A percentile compares a stretch with the other conserved stretches of the same genome.
phyloP scores from a whole-genome alignment of 2,329 filamentous ascomycete genomes.

The Nemania diffusa region DNA sequence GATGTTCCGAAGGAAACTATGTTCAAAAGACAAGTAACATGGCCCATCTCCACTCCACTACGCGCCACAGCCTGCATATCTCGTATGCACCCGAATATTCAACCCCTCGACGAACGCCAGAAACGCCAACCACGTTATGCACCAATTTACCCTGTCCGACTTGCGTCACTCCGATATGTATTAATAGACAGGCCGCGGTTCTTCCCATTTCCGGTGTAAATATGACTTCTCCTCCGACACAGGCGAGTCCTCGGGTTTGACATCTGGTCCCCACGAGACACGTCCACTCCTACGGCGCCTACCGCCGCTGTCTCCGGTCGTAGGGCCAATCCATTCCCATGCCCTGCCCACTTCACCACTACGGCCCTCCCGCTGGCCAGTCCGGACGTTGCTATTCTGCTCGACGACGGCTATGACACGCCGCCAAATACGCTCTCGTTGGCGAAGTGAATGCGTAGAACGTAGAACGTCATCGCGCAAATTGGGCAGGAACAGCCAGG shows the following conservation, averaged over 20 bases:
- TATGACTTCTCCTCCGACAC: constrained; percentile 39
- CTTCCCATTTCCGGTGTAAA: constrained; percentile 54
- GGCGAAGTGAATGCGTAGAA: constrained; percentile 78
- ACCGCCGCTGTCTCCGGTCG: constrained; percentile 55
- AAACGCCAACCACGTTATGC: constrained; percentile 24
- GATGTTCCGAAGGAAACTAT: constrained; percentile 5
- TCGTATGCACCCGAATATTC: constrained; percentile 2
- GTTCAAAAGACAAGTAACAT: constrained; percentile 6
- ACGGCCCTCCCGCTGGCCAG: constrained; percentile 72
- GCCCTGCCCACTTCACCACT: constrained; percentile 73
- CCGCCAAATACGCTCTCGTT: constrained; percentile 85
- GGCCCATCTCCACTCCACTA: neutral
- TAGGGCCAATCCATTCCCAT: constrained; percentile 76
- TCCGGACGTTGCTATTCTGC: constrained; percentile 90
- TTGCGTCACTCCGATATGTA: neutral
- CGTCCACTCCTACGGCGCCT: constrained; percentile 63
- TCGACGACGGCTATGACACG: constrained; percentile 87
- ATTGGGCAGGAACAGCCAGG: constrained; percentile 87
- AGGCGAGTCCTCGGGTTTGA: constrained; percentile 50
- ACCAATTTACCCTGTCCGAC: neutral
- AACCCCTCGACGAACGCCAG: constrained; percentile 22
- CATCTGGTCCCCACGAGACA: constrained; percentile 58
- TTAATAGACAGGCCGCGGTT: constrained; percentile 51
- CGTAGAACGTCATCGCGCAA: constrained; percentile 90
- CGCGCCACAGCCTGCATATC: neutral